Conservation (phyloP, 2,329 filamentous ascomycete genomes). For the Neofusicoccum kwambonambiense region DNA sequence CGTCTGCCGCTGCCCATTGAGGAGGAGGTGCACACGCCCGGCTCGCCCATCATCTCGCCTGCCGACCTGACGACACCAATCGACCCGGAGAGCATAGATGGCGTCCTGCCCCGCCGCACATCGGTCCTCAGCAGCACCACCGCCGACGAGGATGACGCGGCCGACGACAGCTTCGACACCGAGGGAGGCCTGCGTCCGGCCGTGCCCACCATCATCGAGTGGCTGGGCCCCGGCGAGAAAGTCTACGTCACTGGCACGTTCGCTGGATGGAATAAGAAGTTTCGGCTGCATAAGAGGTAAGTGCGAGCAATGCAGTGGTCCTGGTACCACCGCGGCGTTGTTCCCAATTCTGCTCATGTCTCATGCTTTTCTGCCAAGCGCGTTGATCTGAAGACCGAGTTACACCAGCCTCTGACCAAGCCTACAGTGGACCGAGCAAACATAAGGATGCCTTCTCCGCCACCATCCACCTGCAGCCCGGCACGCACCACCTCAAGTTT, state of each 20-base stretch:
- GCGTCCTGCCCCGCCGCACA: slow-evolving; percentile 54
- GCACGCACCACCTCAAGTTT: slow-evolving; percentile 96
- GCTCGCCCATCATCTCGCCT: slow-evolving; percentile 81
- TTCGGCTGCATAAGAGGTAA: slow-evolving; percentile 81
- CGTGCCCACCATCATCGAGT: slow-evolving; percentile 82
- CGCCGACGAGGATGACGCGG: slow-evolving; percentile 64
- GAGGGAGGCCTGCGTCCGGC: slow-evolving; percentile 73
- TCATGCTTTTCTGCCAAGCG: background rate
- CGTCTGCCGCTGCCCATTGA: slow-evolving; percentile 90
- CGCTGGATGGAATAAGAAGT: slow-evolving; percentile 95
- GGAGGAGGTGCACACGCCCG: slow-evolving; percentile 83
- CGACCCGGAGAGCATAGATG: slow-evolving; percentile 46
- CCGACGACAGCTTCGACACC: slow-evolving; percentile 65
- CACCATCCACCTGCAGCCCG: slow-evolving; percentile 79
- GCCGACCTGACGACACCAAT: slow-evolving; percentile 57
- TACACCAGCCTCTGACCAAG: slow-evolving; percentile 16
- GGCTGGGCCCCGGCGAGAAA: slow-evolving; percentile 79
- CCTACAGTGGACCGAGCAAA: slow-evolving; percentile 39
- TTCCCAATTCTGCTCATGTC: background rate
- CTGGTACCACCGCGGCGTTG: background rate
- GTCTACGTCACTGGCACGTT: slow-evolving; percentile 97
- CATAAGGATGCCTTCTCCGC: slow-evolving; percentile 66
- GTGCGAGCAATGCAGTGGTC: slow-evolving; percentile 37
- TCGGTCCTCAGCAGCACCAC: slow-evolving; percentile 57
- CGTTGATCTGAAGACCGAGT: background rate